These are phyloP conservation scores for Pseudonectria buxi DNA, from an alignment of 2,329 filamentous ascomycete species.

Conservation along the genomic window DNA sequence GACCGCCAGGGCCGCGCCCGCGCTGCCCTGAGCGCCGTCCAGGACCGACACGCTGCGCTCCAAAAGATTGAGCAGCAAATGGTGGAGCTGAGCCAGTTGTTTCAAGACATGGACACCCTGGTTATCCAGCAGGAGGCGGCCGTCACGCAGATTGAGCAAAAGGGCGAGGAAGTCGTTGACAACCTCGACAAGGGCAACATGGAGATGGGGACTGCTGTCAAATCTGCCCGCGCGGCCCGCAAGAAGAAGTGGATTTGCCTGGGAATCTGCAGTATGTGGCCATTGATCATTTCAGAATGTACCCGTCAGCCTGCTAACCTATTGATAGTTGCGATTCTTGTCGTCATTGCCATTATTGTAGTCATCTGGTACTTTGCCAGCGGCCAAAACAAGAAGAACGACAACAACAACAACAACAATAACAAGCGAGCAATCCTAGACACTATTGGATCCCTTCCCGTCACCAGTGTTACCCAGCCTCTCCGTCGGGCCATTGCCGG, in stretches of 20 bases:
- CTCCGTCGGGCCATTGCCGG: conserved; percentile 7
- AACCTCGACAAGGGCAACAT: conserved; percentile 81
- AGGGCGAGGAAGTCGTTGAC: conserved; percentile 76
- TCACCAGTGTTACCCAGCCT: conserved; percentile 17
- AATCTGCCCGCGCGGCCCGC: conserved; percentile 70
- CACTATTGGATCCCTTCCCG: conserved; percentile 13
- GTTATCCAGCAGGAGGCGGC: conserved; percentile 80
- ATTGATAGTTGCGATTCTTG: conserved; percentile 42
- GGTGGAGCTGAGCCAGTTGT: conserved; percentile 78
- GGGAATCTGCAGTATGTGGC: conserved; percentile 56
- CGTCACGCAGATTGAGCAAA: conserved; percentile 75
- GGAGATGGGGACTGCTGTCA: conserved; percentile 74
- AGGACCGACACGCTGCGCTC: conserved; percentile 77
- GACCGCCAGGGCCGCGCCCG: conserved; percentile 76
- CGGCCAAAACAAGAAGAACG: conserved; percentile 19
- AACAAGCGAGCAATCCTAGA: conserved; percentile 26
- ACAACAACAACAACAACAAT: conserved; percentile 21
- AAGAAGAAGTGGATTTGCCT: conserved; percentile 98
- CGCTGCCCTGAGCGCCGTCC: conserved; percentile 70
- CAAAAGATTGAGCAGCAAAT: conserved; percentile 90
- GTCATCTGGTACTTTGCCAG: conserved; percentile 41
- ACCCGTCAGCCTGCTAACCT: conserved; percentile 19
- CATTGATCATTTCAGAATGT: not conserved
- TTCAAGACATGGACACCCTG: conserved; percentile 81
- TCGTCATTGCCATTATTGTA: conserved; percentile 46